Conservation (phyloP, 2,329 filamentous ascomycete species). For the Hypocrella siamensis region DNA sequence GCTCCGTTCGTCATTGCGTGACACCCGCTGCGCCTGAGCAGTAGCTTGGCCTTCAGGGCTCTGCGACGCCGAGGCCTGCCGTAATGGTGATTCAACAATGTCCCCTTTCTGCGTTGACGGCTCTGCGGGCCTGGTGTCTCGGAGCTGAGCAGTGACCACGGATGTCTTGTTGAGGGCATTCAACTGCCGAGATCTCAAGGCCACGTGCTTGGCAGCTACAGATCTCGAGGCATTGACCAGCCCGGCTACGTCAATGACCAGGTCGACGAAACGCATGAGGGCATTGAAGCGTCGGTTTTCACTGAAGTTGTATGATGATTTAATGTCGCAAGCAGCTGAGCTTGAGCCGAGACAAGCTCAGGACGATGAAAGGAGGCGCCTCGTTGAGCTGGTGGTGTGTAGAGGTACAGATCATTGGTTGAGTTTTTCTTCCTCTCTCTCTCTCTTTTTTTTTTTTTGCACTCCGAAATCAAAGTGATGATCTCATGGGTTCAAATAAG, state of each 20-base stretch:
- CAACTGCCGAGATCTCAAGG: conserved; percentile 38
- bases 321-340: too few relatives aligned
- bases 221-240: conserved; percentile 54
- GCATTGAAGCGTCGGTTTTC: conserved; percentile 9
- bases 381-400: too few relatives aligned
- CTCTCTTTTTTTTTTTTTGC: not conserved
- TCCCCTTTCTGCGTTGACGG: not conserved
- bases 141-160: conserved; percentile 21
- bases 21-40: not conserved
- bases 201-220: conserved; percentile 47
- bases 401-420: too few relatives aligned
- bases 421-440: not conserved
- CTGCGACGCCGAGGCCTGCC: too few relatives aligned
- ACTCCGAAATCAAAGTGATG: conserved; percentile 6
- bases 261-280: conserved; percentile 46
- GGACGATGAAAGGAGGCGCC: not conserved
- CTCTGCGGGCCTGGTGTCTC: too few relatives aligned
- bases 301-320: conserved; percentile 11
- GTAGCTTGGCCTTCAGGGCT: not conserved
- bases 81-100: not conserved
- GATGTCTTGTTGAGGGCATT: conserved; percentile 32
- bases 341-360: not conserved
- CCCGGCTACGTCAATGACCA: conserved; percentile 51
- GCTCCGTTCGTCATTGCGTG: not conserved
- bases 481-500: conserved; percentile 13